Percentiles rank a stretch among this genome's conserved stretches.
Conservation (phyloP, 345 rosid species). For the thale cress (Arabidopsis thaliana) region TAIR10.1 NC_003070.9:22169501-22170000, state of each 20-base stretch:
- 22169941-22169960: no score
- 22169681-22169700: neutral
- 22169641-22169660: neutral
- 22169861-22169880: constrained; percentile 36
- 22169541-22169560: neutral
- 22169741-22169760: neutral
- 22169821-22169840: neutral
- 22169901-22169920: no score
- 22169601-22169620: neutral
- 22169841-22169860: constrained; percentile 2
- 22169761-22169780: neutral
- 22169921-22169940: no score
- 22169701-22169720: neutral
- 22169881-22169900: constrained; percentile 20
- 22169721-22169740: neutral
- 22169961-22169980: constrained; percentile 37
- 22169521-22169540: neutral
- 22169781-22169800: neutral
- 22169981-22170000: constrained; percentile 31
- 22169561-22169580: neutral
- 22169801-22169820: neutral
- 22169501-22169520: neutral
- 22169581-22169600: neutral
- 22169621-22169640: neutral
- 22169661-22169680: no score